Evolutionary conservation across 2,329 filamentous ascomycete species (phyloP).

Genomic region (Phyllosticta paracitricarpa): DNA sequence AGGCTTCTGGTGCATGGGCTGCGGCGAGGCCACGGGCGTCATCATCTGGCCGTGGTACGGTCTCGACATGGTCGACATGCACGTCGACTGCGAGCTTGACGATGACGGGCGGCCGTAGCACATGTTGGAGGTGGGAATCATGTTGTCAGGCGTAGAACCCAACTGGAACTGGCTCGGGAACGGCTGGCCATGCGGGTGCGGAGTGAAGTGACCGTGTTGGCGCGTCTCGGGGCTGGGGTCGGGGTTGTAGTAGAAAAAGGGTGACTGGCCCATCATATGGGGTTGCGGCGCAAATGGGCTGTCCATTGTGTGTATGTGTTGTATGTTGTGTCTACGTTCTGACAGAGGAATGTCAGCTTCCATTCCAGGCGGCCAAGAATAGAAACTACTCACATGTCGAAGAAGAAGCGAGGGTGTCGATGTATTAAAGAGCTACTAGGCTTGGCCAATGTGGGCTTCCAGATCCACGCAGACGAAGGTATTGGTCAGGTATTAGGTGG

Average conservation of each 20-base stretch:
- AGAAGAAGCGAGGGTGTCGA: slow-evolving; percentile 1
- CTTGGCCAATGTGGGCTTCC: neutral
- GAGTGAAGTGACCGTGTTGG: slow-evolving; percentile 67
- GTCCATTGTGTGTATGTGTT: slow-evolving; percentile 48
- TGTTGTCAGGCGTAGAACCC: slow-evolving; percentile 25
- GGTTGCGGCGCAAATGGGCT: slow-evolving; percentile 45
- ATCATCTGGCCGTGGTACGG: slow-evolving; percentile 53
- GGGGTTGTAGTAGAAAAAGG: slow-evolving; percentile 82
- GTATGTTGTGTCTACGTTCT: slow-evolving; percentile 12
- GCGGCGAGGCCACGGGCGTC: slow-evolving; percentile 68
- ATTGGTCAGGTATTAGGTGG: neutral
- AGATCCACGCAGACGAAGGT: neutral
- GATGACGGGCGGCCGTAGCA: slow-evolving; percentile 48
- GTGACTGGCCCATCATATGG: slow-evolving; percentile 55
- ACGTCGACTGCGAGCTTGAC: slow-evolving; percentile 50
- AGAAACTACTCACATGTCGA: slow-evolving; percentile 1
- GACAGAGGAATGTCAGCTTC: slow-evolving; percentile 16
- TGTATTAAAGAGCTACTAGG: slow-evolving; percentile 3
- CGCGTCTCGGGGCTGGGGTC: slow-evolving; percentile 60
- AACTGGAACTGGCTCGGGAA: slow-evolving; percentile 33
- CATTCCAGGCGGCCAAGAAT: slow-evolving; percentile 14
- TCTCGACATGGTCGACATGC: slow-evolving; percentile 30
- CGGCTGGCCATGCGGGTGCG: slow-evolving; percentile 44
- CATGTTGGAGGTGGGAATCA: slow-evolving; percentile 36
- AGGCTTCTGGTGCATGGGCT: slow-evolving; percentile 64